Evolutionary conservation across 176 grass and related monocot species (phyloP).

Genomic region (Tillandsia leiboldiana): DNA sequence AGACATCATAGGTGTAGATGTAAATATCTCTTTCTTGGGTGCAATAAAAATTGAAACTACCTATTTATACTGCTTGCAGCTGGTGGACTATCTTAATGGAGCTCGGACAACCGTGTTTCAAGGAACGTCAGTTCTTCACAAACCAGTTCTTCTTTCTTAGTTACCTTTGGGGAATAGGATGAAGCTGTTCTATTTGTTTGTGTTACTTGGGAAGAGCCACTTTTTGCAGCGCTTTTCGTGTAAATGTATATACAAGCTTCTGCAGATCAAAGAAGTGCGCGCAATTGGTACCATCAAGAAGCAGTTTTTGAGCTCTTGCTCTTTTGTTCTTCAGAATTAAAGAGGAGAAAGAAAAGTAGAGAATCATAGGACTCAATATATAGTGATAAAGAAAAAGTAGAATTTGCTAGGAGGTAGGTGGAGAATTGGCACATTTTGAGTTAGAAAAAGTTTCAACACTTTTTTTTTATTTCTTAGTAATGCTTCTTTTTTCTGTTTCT

Average conservation of each 20-base stretch:
- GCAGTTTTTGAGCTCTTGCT: neutral
- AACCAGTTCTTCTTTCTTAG: conserved; percentile 29
- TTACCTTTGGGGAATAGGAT: neutral
- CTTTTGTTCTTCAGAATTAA: too few relatives aligned
- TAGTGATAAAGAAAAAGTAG: too few relatives aligned
- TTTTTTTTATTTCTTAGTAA: too few relatives aligned
- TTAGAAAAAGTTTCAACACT: too few relatives aligned
- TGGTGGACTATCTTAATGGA: conserved; percentile 57
- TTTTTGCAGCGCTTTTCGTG: conserved; percentile 11
- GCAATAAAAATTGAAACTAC: too few relatives aligned
- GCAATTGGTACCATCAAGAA: neutral
- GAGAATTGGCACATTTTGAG: too few relatives aligned
- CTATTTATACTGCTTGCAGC: conserved; percentile 24
- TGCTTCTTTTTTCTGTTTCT: too few relatives aligned
- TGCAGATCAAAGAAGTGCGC: conserved; percentile 2
- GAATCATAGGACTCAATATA: too few relatives aligned
- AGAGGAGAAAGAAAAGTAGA: too few relatives aligned
- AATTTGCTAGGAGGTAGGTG: too few relatives aligned
- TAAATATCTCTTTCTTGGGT: too few relatives aligned
- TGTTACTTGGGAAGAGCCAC: neutral
- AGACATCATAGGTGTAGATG: too few relatives aligned
- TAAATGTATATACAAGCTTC: neutral
- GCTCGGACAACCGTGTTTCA: conserved; percentile 64
- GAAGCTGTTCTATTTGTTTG: neutral
- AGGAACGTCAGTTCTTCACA: conserved; percentile 73